Conservation (phyloP, 768 basidiomycete species). For the Piloderma croceum region DNA sequence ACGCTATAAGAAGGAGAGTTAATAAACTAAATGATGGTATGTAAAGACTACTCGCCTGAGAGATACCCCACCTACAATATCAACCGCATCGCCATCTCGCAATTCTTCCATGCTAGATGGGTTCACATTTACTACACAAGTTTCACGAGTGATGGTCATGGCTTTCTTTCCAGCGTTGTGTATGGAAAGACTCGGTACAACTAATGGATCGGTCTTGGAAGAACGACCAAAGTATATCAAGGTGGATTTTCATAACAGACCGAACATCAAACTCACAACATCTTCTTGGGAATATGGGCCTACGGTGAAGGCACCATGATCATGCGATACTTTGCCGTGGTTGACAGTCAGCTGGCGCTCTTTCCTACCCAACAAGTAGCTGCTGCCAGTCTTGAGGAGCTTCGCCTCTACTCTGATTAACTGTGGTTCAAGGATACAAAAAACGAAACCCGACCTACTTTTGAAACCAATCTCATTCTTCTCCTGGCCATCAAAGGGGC, state of each 20-base stretch:
- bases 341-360: slow-evolving; percentile 45
- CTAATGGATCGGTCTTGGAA: slow-evolving; percentile 51
- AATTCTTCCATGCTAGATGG: slow-evolving; percentile 36
- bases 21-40: background rate
- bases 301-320: slow-evolving; percentile 55
- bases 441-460: slow-evolving; percentile 30
- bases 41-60: slow-evolving; percentile 39
- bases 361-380: slow-evolving; percentile 55
- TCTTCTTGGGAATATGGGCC: slow-evolving; percentile 46
- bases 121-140: slow-evolving; percentile 29
- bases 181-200: slow-evolving; percentile 44
- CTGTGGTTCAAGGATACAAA: background rate
- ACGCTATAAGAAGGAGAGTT: slow-evolving; percentile 29
- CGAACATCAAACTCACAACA: slow-evolving; percentile 39
- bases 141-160: slow-evolving; percentile 38
- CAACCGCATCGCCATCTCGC: slow-evolving; percentile 43
- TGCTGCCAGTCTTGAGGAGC: slow-evolving; percentile 54
- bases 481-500: slow-evolving; percentile 46
- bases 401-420: slow-evolving; percentile 46
- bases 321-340: slow-evolving; percentile 59
- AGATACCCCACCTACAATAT: slow-evolving; percentile 35
- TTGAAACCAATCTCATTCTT: slow-evolving; percentile 29
- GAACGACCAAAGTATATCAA: slow-evolving; percentile 1
- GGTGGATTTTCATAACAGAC: no score
- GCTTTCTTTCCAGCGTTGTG: slow-evolving; percentile 43